Percentiles rank a stretch among this genome's conserved stretches.
phyloP scores from a whole-genome alignment of 2,329 filamentous ascomycete species.

The Leptographium procerum region DNA sequence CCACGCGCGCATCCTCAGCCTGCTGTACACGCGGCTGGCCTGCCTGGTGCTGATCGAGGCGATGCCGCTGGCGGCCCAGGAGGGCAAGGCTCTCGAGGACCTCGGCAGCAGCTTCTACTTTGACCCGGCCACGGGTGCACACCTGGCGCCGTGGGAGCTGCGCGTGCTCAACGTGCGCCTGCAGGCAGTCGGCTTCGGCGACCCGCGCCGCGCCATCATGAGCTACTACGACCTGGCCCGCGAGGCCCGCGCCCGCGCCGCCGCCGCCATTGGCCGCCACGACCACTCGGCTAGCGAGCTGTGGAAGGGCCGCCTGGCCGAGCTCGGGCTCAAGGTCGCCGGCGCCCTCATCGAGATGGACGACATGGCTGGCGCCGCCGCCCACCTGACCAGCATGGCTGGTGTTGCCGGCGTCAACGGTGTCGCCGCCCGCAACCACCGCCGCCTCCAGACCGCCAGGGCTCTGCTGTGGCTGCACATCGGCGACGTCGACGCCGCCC shows the following conservation, averaged over 20 bases:
- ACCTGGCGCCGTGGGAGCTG: conserved; percentile 78
- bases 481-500: conserved; percentile 62
- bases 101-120: conserved; percentile 46
- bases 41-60: conserved; percentile 73
- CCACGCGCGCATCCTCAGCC: conserved; percentile 55
- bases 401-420: conserved; percentile 14
- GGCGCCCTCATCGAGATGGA: conserved; percentile 73
- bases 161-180: conserved; percentile 73
- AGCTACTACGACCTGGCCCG: conserved; percentile 80
- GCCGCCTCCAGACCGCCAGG: conserved; percentile 33
- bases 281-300: conserved; percentile 45
- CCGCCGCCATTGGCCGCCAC: conserved; percentile 29
- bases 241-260: conserved; percentile 57
- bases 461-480: conserved; percentile 67
- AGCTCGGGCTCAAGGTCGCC: conserved; percentile 60
- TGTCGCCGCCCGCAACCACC: conserved; percentile 15
- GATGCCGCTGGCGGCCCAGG: conserved; percentile 55
- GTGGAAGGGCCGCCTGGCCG: conserved; percentile 63
- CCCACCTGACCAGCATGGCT: conserved; percentile 55
- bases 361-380: conserved; percentile 66
- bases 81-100: conserved; percentile 53
- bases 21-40: conserved; percentile 71
- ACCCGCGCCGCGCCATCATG: conserved; percentile 74
- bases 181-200: conserved; percentile 75
- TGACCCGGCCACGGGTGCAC: conserved; percentile 33